A percentile compares a stretch with the other conserved stretches of the same genome.
These are phyloP conservation scores for Euphorbia pulcherrima DNA, from an alignment of 345 rosid genomes.

Conservation along the genomic window DNA sequence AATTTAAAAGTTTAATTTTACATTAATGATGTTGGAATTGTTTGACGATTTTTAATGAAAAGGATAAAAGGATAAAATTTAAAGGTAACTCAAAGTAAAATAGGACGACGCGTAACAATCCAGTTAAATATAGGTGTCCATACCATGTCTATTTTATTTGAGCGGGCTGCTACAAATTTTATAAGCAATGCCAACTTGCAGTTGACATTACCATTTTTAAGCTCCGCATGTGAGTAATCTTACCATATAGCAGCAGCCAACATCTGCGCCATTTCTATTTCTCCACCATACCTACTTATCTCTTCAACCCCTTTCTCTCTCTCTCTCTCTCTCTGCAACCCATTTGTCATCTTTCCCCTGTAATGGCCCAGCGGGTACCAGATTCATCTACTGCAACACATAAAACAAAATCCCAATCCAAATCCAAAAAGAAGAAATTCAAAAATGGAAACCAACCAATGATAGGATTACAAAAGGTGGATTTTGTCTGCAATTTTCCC, in stretches of 20 bases:
- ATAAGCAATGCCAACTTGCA: too few relatives aligned
- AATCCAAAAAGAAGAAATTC: neutral
- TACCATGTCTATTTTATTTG: too few relatives aligned
- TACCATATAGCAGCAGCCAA: conserved; percentile 19
- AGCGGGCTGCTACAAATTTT: too few relatives aligned
- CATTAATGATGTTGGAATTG: too few relatives aligned
- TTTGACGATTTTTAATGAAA: too few relatives aligned
- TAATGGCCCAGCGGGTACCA: conserved; percentile 30
- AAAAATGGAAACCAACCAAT: neutral
- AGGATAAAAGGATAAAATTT: too few relatives aligned
- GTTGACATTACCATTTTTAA: too few relatives aligned
- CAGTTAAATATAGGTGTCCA: too few relatives aligned
- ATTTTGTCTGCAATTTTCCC: neutral
- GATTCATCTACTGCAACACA: conserved; percentile 7
- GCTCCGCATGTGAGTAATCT: conserved; percentile 9
- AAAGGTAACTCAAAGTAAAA: too few relatives aligned
- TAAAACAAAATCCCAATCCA: conserved; percentile 4
- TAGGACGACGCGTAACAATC: too few relatives aligned
- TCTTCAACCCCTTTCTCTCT: neutral
- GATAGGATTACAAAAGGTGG: neutral
- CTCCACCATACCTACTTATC: too few relatives aligned
- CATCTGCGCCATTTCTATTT: conserved; percentile 8
- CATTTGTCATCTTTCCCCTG: neutral
- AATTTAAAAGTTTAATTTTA: too few relatives aligned
- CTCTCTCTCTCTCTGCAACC: neutral